These are phyloP conservation scores for Kitagawia praeruptora DNA, from an alignment of 129 eudicot genomes.

Conservation along the genomic window DNA sequence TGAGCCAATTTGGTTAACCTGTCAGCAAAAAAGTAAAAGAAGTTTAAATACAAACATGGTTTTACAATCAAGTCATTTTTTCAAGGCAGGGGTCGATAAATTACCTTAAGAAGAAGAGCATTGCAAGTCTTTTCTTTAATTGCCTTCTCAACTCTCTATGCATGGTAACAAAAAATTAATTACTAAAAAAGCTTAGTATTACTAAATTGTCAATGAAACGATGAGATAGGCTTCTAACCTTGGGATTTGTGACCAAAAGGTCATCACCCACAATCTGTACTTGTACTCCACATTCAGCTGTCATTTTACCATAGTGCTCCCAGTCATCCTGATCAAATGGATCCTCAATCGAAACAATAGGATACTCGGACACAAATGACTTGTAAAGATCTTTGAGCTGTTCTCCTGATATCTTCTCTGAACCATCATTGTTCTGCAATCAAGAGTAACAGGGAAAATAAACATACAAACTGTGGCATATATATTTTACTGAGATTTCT, in stretches of 20 bases:
- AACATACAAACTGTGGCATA: neutral
- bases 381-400: slow-evolving; percentile 90
- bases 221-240: slow-evolving; percentile 34
- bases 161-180: slow-evolving; percentile 11
- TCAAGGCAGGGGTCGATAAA: neutral
- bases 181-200: neutral
- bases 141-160: slow-evolving; percentile 94
- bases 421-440: slow-evolving; percentile 72
- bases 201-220: neutral
- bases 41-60: neutral
- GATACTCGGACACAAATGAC: slow-evolving; percentile 74
- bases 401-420: slow-evolving; percentile 82
- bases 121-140: slow-evolving; percentile 74
- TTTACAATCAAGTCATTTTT: neutral
- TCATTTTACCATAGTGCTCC: slow-evolving; percentile 77
- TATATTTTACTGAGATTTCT: neutral
- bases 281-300: slow-evolving; percentile 66
- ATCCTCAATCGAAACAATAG: slow-evolving; percentile 92
- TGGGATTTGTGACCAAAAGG: slow-evolving; percentile 94
- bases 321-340: slow-evolving; percentile 99
- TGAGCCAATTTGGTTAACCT: slow-evolving; percentile 97
- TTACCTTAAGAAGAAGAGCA: slow-evolving; percentile 96
- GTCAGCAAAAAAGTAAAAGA: slow-evolving; percentile 13
- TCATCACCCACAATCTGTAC: slow-evolving; percentile 99
- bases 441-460: neutral